Conservation (phyloP, 2,329 filamentous ascomycete genomes). For the Trichophyton benhamiae region DNA sequence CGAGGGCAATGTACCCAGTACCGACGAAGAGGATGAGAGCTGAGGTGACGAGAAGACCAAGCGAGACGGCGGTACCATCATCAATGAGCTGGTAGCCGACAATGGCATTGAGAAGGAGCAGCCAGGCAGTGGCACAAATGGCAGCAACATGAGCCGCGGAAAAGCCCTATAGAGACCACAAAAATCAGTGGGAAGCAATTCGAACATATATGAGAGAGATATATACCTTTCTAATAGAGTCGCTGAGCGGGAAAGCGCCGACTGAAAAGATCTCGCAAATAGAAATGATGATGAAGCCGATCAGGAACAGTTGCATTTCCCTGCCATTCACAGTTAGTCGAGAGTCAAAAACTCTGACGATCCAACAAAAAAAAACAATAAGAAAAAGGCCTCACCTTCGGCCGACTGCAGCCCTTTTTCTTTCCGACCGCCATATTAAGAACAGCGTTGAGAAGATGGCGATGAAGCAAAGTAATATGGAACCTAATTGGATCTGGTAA, state of each 20-base stretch:
- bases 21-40: conserved; percentile 66
- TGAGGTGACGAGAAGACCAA: conserved; percentile 62
- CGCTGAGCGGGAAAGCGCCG: conserved; percentile 68
- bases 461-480: conserved; percentile 67
- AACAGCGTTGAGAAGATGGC: conserved; percentile 58
- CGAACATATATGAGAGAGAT: too few relatives aligned
- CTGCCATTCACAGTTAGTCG: conserved; percentile 35
- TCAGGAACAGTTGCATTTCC: conserved; percentile 91
- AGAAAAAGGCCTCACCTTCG: conserved; percentile 51
- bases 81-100: conserved; percentile 91
- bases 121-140: conserved; percentile 79
- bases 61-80: conserved; percentile 75
- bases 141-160: conserved; percentile 80
- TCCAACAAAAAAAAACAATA: conserved; percentile 30
- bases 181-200: too few relatives aligned
- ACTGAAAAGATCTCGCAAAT: conserved; percentile 97
- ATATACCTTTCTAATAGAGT: conserved; percentile 48
- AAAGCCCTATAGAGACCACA: conserved; percentile 50
- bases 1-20: conserved; percentile 88
- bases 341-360: neutral
- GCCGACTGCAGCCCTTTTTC: conserved; percentile 86
- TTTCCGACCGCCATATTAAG: conserved; percentile 68
- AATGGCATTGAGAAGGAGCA: conserved; percentile 79
- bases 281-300: conserved; percentile 72
- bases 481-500: conserved; percentile 43